Conservation (phyloP, 2,329 filamentous ascomycete genomes). For the Fusarium devonianum region DNA sequence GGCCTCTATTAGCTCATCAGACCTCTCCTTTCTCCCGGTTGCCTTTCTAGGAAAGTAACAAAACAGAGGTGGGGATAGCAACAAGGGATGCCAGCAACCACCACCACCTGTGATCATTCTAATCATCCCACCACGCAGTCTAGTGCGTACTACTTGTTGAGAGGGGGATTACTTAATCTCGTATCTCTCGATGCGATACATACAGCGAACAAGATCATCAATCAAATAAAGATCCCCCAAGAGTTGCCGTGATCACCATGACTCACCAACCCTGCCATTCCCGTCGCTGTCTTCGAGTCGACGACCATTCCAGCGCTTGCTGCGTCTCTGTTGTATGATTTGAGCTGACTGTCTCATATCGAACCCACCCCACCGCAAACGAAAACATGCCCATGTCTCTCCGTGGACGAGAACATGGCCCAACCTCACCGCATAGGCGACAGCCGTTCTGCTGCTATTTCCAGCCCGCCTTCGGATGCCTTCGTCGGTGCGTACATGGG, state of each 20-base stretch:
- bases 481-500: background rate
- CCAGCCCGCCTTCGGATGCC: background rate
- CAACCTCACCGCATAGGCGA: slow-evolving; percentile 2
- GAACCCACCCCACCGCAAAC: slow-evolving; percentile 2
- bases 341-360: slow-evolving; percentile 6
- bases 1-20: background rate
- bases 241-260: background rate
- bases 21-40: slow-evolving; percentile 3
- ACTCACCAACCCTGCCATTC: background rate
- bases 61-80: background rate
- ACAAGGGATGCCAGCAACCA: slow-evolving; percentile 6
- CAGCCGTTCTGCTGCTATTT: background rate
- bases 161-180: slow-evolving; percentile 6
- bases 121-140: no score
- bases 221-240: background rate
- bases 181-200: background rate
- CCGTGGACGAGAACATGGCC: background rate
- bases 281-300: background rate
- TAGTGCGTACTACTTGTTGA: slow-evolving; percentile 2
- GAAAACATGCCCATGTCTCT: slow-evolving; percentile 1
- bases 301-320: slow-evolving; percentile 1
- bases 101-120: background rate
- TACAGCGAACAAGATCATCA: slow-evolving; percentile 4
- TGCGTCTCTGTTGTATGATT: background rate
- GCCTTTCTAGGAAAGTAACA: slow-evolving; percentile 18